Base-by-base conservation (phyloP, 2,329 filamentous ascomycete genomes). In the Pseudogymnoascus sp. region DNA sequence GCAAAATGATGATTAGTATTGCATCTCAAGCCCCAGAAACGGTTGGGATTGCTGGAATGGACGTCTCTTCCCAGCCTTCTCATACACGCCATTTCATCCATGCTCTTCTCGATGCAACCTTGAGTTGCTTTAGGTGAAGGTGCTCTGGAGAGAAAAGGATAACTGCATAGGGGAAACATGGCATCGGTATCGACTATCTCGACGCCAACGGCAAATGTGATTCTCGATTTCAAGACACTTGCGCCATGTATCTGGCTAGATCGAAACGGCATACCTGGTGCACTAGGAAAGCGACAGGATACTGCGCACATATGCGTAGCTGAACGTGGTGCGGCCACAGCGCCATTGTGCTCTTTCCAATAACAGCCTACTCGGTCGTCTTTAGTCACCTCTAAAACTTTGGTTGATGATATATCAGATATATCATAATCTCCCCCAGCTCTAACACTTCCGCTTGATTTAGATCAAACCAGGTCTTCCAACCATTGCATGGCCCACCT, bases 301-400 rank as follows among this genome's bases (percentile, higher is more conserved):
- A n/a, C 23, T 15, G 23, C 26, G 26, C 21, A 28, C 6, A 52
- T 26, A 18, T 30, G n/a, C 23, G 4, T 30, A 52, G 45, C 9
- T 52, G 45, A 52, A 19, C n/a, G 26, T 52, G 26, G 30, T 52
- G 45, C 26, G 45, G 45, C 30, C 26, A 52, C 45, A 30, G 45
- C 45, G 45, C 45, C 45, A 52, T 52, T 52, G 45, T 52, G 45
- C 26, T 52, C 45, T 30, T 52, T 52, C 45, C 45, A 52, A 52
- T 26, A 52, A 18, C 45, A 52, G n/a, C 45, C 45, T 30, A 30
- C 18, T 52, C 13, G 30, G 45, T 28, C 45, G 7, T 6, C n/a
- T 15, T 30, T 30, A 52, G 45, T 52, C 26, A 30, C 26, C 10
- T n/a, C 45, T 52, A 15, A 52, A 52, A 52, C 45, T 30, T 52